Evolutionary conservation across 2,329 filamentous ascomycete species (phyloP).

Genomic region (Zymoseptoria brevis): DNA sequence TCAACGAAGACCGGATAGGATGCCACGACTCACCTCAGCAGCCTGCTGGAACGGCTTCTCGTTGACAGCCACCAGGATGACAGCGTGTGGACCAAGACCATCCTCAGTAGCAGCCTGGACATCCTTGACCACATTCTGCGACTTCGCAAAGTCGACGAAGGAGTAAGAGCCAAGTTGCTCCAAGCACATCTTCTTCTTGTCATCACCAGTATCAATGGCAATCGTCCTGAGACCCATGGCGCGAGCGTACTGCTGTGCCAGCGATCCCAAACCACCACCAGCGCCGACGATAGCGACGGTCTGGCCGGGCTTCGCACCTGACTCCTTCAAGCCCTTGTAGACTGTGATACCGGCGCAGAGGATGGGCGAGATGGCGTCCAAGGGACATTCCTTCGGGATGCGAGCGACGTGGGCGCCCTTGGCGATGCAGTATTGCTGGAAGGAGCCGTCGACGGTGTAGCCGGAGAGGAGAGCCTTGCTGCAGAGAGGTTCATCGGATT

Average conservation of each 20-base stretch:
- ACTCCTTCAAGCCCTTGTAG: constrained; percentile 88
- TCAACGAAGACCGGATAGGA: neutral
- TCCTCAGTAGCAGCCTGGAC: constrained; percentile 75
- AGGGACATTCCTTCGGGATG: constrained; percentile 66
- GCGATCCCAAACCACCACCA: constrained; percentile 70
- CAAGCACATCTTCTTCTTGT: constrained; percentile 65
- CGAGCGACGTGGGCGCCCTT: constrained; percentile 79
- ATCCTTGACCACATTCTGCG: constrained; percentile 71
- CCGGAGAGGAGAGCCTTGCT: constrained; percentile 67
- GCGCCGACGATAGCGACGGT: constrained; percentile 79
- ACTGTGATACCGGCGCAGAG: constrained; percentile 74
- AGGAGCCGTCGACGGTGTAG: constrained; percentile 86
- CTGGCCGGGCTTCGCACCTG: constrained; percentile 64
- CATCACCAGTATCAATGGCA: constrained; percentile 74
- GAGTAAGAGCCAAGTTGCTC: constrained; percentile 59
- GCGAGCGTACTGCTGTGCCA: constrained; percentile 80
- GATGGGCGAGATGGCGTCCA: constrained; percentile 71
- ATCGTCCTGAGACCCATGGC: constrained; percentile 79
- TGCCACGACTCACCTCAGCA: constrained; percentile 41
- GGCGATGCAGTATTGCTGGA: constrained; percentile 86
- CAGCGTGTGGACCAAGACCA: constrained; percentile 77
- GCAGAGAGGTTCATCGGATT: constrained; percentile 77
- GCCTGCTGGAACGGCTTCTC: constrained; percentile 97
- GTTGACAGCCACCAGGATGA: constrained; percentile 73
- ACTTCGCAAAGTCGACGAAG: constrained; percentile 74